Conservation (phyloP, 441 rosid genomes). For the Euphorbia corollata region DNA sequence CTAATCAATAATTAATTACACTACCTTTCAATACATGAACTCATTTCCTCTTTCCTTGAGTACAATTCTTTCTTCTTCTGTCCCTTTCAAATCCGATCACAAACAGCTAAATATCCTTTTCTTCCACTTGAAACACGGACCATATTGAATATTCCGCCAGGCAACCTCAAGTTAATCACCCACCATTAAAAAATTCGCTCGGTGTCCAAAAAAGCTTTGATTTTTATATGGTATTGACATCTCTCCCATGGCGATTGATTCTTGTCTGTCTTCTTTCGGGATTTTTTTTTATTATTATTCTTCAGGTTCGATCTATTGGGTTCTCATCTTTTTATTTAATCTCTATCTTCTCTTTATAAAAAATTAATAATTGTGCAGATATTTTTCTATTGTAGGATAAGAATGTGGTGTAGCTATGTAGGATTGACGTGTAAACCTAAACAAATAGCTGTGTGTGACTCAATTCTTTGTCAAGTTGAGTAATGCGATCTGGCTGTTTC, state of each 20-base stretch:
- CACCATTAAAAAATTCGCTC: not conserved
- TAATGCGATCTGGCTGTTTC: constrained; percentile 33
- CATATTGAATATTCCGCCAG: constrained; percentile 14
- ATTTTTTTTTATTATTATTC: not conserved
- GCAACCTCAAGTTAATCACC: not conserved
- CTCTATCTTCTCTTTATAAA: constrained; percentile 6
- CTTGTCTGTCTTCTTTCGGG: constrained; percentile 3
- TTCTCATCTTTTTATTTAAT: not conserved
- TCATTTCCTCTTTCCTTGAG: not conserved
- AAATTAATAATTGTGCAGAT: constrained; percentile 17
- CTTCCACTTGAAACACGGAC: not conserved
- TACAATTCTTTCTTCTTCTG: not conserved
- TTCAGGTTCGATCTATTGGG: not conserved
- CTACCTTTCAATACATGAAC: too few relatives aligned
- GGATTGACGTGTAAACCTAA: constrained; percentile 38
- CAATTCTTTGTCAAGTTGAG: constrained; percentile 45
- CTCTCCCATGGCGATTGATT: not conserved
- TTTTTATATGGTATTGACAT: not conserved
- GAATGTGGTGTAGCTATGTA: constrained; percentile 40
- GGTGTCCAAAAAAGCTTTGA: not conserved
- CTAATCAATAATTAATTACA: too few relatives aligned
- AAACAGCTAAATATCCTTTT: not conserved
- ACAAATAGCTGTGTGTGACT: constrained; percentile 30
- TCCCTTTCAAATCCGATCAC: constrained; percentile 5
- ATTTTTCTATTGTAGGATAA: constrained; percentile 26